Base-by-base conservation (phyloP, 2,329 filamentous ascomycete genomes). In the Sphaceloma murrayae region DNA sequence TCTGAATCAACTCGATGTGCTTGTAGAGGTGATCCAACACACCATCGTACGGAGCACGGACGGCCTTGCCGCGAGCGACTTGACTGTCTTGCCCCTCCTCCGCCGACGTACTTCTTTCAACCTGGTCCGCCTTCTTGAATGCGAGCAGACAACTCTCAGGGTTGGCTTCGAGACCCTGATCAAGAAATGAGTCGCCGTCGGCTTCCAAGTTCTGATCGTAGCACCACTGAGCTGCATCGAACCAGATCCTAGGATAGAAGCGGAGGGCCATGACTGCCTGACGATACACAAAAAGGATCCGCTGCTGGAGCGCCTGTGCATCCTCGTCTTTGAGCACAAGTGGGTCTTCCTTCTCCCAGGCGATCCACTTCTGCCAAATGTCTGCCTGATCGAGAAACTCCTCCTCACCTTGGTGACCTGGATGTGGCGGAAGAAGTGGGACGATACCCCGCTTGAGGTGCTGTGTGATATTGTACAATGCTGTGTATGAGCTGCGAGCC, bases 161-260 rank as follows among this genome's bases (percentile, higher is more conserved):
- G 59, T 96, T 98, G 2, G 88, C 88, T 19, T 77, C 74, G 46
- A 93, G 81, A 24, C 91, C 91, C 50, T 91, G 78, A 16, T 78
- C 72, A 17, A 98, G 69, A 55, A 96, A 85, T 7, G 85, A 78
- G 17, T 82, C 77, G 8, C 86, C 87, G 48, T 86, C 80, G 33
- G 77, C 66, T 27, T 76, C 72, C 53, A 88, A 67, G 33, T 76
- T 76, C 54, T 91, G 87, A 45, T 82, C 75, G 56, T 87, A 87
- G 62, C 85, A 94, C 77, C 89, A 96, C 52, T 94, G 84, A 1
- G 88, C 85, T 7, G 87, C 89, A 48, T 95, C 87, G 39, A 87
- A 88, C 91, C 91, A 98, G 54, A 95, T 80, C 59, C 94, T 85
- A 3, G 91, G 88, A 77, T 89, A 91, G 64, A 96, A 98, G 40